A percentile compares a stretch with the other conserved stretches of the same genome.
These are phyloP conservation scores for Phylloporus rhodoxanthus DNA, from an alignment of 768 basidiomycete genomes.

Conservation along the genomic window DNA sequence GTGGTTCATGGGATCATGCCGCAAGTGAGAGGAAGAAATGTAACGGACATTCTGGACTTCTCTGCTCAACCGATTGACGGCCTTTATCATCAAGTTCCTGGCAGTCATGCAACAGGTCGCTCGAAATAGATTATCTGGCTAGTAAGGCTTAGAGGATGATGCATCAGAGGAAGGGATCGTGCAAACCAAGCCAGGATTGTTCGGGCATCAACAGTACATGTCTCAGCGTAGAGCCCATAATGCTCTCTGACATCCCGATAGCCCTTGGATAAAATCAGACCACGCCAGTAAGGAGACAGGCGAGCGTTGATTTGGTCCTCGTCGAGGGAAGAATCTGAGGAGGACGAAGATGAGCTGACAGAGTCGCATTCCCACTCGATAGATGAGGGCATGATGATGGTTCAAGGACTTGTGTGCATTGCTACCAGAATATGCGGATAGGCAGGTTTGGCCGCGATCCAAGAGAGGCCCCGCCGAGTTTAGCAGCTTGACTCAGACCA, in stretches of 20 bases:
- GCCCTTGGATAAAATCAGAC: constrained; percentile 44
- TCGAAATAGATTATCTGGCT: constrained; percentile 73
- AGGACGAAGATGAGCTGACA: constrained; percentile 34
- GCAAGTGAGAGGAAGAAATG: constrained; percentile 48
- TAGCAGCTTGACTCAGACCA: background rate
- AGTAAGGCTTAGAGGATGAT: constrained; percentile 7
- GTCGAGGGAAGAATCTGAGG: constrained; percentile 50
- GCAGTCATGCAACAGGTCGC: constrained; percentile 51
- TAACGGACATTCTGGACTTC: constrained; percentile 56
- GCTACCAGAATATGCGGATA: background rate
- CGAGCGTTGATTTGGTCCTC: constrained; percentile 50
- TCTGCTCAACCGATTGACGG: constrained; percentile 56
- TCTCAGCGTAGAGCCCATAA: constrained; percentile 35
- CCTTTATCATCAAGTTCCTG: constrained; percentile 57
- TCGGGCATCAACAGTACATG: constrained; percentile 6
- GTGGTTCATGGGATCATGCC: constrained; percentile 63
- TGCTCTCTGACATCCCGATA: constrained; percentile 60
- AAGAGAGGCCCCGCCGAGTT: constrained; percentile 5
- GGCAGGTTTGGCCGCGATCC: too few species aligned
- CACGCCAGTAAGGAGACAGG: constrained; percentile 55
- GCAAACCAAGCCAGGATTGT: constrained; percentile 61
- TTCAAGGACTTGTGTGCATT: constrained; percentile 1
- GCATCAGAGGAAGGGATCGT: background rate
- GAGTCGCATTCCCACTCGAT: constrained; percentile 33
- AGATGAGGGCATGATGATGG: constrained; percentile 64